Percentiles rank a stretch among this genome's conserved stretches.
phyloP scores from a whole-genome alignment of 768 basidiomycete genomes.

The Rubroboletus pulcherrimus region DNA sequence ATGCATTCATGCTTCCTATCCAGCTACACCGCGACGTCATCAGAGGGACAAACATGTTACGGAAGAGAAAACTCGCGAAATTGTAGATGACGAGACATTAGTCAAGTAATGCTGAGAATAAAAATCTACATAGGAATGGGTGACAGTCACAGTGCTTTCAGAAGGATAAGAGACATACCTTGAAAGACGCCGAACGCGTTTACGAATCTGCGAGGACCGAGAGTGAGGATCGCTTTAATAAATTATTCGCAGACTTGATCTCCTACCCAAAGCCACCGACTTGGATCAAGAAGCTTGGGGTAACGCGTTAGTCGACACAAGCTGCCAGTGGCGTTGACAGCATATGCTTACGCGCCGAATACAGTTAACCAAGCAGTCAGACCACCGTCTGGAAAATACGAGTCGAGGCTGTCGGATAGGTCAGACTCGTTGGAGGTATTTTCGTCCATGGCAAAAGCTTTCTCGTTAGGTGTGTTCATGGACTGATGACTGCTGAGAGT shows the following conservation, averaged over 20 bases:
- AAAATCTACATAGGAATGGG: conserved; percentile 30
- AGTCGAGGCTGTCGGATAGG: neutral
- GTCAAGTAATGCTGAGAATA: conserved; percentile 36
- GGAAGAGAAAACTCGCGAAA: conserved; percentile 29
- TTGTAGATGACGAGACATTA: conserved; percentile 33
- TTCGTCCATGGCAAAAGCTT: neutral
- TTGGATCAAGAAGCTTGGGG: conserved; percentile 33
- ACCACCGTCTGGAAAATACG: conserved; percentile 23
- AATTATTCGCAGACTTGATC: neutral
- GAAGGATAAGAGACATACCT: conserved; percentile 17
- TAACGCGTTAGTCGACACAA: neutral
- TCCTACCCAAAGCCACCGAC: conserved; percentile 37
- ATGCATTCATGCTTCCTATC: conserved; percentile 49
- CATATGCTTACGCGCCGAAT: conserved; percentile 20
- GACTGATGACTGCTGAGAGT: neutral
- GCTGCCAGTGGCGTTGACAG: neutral
- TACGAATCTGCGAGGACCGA: conserved; percentile 24
- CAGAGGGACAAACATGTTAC: neutral
- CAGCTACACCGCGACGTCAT: conserved; percentile 24
- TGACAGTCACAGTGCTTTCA: neutral
- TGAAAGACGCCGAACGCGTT: conserved; percentile 41
- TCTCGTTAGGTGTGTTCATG: conserved; percentile 7
- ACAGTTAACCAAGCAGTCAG: conserved; percentile 24
- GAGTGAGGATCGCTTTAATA: neutral
- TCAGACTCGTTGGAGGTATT: neutral